These are phyloP conservation scores for Podaxis carcinomalis DNA, from an alignment of 768 basidiomycete species.

Conservation along the genomic window DNA sequence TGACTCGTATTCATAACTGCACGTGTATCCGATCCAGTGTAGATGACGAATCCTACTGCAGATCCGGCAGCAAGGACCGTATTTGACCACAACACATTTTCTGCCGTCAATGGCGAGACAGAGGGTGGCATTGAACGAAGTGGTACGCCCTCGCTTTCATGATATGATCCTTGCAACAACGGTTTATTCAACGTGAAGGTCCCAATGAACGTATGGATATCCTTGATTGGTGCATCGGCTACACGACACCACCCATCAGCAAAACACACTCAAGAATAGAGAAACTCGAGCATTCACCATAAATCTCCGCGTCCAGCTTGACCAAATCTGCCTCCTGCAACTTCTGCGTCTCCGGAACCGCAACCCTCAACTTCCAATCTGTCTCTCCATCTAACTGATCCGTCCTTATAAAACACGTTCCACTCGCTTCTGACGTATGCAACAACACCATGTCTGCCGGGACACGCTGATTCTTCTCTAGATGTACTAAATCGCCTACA, in stretches of 20 bases:
- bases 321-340: constrained; percentile 48
- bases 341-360: constrained; percentile 80
- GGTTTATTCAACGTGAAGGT: constrained; percentile 76
- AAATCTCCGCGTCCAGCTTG: constrained; percentile 84
- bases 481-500: constrained; percentile 84
- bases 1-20: constrained; percentile 99
- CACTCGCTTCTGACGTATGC: constrained; percentile 81
- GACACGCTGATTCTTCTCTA: constrained; percentile 97
- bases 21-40: constrained; percentile 91
- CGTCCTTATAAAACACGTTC: constrained; percentile 95
- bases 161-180: constrained; percentile 19
- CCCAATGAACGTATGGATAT: constrained; percentile 93
- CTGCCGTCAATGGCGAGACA: constrained; percentile 86
- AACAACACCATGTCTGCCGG: constrained; percentile 92
- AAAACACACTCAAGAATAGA: background rate
- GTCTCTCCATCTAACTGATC: constrained; percentile 99
- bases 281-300: constrained; percentile 47
- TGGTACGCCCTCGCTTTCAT: constrained; percentile 30
- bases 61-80: constrained; percentile 95
- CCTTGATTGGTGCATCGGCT: constrained; percentile 96
- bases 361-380: constrained; percentile 96
- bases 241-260: background rate
- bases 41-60: constrained; percentile 89
- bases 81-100: constrained; percentile 96
- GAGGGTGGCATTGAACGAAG: constrained; percentile 42